These are phyloP conservation scores for Brettanomyces naardenensis DNA, from an alignment of 805 yeast species.

Conservation along the genomic window DNA sequence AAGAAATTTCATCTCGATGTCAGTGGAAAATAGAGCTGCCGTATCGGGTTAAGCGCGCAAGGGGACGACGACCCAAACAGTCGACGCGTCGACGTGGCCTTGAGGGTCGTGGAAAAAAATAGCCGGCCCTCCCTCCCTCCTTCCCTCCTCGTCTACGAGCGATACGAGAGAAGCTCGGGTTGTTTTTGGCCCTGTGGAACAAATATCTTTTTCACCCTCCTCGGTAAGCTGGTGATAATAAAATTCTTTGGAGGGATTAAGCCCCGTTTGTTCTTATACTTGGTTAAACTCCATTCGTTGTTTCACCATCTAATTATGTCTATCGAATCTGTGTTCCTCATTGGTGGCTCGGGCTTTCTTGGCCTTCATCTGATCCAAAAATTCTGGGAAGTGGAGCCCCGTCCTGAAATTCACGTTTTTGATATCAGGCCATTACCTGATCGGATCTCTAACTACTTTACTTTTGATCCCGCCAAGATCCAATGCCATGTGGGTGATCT, in stretches of 20 bases:
- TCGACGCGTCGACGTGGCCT: no score
- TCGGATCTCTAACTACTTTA: constrained; percentile 58
- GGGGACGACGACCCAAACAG: no score
- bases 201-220: no score
- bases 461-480: constrained; percentile 56
- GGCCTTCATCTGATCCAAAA: constrained; percentile 89
- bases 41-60: not conserved
- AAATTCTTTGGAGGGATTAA: no score
- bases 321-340: constrained; percentile 53
- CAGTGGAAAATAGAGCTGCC: not conserved
- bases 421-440: constrained; percentile 88
- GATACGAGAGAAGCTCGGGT: no score
- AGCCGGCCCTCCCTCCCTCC: no score
- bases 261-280: no score
- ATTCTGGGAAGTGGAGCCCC: constrained; percentile 56
- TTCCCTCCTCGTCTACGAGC: no score
- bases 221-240: no score
- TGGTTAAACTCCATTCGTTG: not conserved
- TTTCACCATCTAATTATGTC: not conserved
- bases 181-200: no score
- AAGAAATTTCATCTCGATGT: not conserved
- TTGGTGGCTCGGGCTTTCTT: constrained; percentile 95
- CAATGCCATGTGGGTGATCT: constrained; percentile 74
- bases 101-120: no score
- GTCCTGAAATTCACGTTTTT: constrained; percentile 75